Base-by-base conservation (phyloP, 306 rosid genomes). In the Fragaria iinumae region DNA sequence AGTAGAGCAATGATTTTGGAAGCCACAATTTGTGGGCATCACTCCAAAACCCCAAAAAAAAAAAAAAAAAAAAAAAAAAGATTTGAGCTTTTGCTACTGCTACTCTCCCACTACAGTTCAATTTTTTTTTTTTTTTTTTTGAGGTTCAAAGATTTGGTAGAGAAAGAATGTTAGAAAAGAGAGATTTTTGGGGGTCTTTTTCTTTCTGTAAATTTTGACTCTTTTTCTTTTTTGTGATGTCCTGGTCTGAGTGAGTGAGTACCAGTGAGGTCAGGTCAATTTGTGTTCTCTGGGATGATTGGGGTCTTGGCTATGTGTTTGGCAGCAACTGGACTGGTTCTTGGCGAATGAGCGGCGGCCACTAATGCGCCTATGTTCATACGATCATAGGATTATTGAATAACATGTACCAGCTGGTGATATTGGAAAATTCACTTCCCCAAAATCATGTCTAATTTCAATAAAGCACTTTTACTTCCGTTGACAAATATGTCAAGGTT, bases 11-110 rank as follows among this genome's bases (percentile, higher is more conserved):
- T 92, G 97, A 92, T 92, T 90, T 86, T 79, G 56, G 44, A 57
- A 59, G 87, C 91, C 96, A 88, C 96, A 90, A 84, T 34, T 87
- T 89, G 85, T 83, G 93, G 90, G 88, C 41, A 32, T 13, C 84
- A 77, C 83, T 18, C 9, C 27, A 67, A 67, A 76, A 21, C 10
- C 50, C 43, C 43, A 39, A 39, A 38, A 38, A 43, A 43, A 9
- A 25, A 25, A 25, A 1, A 1, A 20, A 68, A 67, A 18, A 41
- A 41, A 13, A 27, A 6, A 11, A 41, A 43, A 44, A 6, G 32
- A 44, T 0, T 8, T 4, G 52, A 32, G 18, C 45, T 50, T n/a
- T 18, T 17, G 0, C 57, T 4, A 9, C 47, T 32, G 38, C 20
- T 27, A 11, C 36, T 59, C 59, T 18, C 4, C 9, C 25, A 20